phyloP scores from a whole-genome alignment of 257 asterid genomes.

The Apocynum venetum region DNA sequence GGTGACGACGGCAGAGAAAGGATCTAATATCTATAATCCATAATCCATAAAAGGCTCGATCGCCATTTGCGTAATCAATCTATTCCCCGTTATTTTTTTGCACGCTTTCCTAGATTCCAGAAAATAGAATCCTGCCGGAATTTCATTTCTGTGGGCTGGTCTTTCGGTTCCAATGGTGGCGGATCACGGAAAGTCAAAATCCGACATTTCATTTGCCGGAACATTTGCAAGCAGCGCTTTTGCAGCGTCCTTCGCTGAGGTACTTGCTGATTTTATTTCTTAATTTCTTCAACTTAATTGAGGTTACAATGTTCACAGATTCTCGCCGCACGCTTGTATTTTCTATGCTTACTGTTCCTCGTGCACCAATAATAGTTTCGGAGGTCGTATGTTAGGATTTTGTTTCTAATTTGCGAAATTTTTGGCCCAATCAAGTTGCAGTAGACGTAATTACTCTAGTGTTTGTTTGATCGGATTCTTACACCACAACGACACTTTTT shows the following conservation, averaged over 20 bases:
- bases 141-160: not conserved
- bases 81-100: not conserved
- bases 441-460: not conserved
- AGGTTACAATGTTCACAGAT: not conserved
- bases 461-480: not conserved
- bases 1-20: not conserved
- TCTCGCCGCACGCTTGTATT: not conserved
- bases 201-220: conserved; percentile 81
- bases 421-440: not conserved
- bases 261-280: conserved; percentile 10
- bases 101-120: conserved; percentile 18
- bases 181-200: conserved; percentile 59
- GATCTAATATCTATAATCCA: not conserved
- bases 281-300: not conserved
- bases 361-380: not conserved
- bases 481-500: not conserved
- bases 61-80: not conserved
- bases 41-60: not conserved
- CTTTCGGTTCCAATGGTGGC: conserved; percentile 36
- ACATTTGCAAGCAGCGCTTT: conserved; percentile 87
- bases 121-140: not conserved
- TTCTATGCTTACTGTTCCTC: not conserved
- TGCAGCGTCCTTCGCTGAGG: conserved; percentile 96
- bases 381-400: not conserved
- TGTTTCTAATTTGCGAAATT: not conserved